Percentiles rank a stretch among this genome's conserved stretches.
These are phyloP conservation scores for Gossypium ekmanianum DNA, from an alignment of 345 rosid genomes.

Conservation along the genomic window DNA sequence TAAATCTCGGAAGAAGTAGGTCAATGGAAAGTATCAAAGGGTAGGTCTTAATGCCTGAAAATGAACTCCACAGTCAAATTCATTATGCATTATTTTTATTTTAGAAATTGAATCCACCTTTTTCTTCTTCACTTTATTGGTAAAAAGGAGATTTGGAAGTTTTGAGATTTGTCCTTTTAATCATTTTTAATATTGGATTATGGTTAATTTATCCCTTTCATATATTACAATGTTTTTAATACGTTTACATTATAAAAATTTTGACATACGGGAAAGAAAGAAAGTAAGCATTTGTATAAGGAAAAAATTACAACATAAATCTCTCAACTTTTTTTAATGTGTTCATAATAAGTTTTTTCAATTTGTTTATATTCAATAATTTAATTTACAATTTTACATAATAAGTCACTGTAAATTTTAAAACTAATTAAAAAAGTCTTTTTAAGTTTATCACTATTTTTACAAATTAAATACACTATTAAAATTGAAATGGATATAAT, in stretches of 20 bases:
- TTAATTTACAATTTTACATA: no score
- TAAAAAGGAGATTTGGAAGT: neutral
- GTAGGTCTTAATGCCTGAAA: neutral
- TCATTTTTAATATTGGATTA: neutral
- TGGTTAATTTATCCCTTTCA: neutral
- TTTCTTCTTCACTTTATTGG: neutral
- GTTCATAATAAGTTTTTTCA: no score
- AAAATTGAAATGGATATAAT: no score
- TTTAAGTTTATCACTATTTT: no score
- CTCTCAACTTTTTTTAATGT: no score
- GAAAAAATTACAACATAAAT: no score
- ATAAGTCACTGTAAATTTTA: no score
- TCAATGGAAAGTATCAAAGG: neutral
- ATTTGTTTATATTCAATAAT: no score
- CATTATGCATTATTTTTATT: neutral
- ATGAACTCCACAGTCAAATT: neutral
- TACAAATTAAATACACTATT: no score
- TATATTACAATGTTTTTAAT: neutral
- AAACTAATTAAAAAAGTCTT: no score
- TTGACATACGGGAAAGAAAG: no score
- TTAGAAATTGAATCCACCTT: neutral
- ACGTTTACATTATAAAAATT: neutral
- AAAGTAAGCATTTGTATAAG: no score
- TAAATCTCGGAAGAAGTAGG: neutral
- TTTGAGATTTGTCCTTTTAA: neutral